These are phyloP conservation scores for Trypanosoma boissoni DNA, from an alignment of 208 protist genomes.

Conservation along the genomic window DNA sequence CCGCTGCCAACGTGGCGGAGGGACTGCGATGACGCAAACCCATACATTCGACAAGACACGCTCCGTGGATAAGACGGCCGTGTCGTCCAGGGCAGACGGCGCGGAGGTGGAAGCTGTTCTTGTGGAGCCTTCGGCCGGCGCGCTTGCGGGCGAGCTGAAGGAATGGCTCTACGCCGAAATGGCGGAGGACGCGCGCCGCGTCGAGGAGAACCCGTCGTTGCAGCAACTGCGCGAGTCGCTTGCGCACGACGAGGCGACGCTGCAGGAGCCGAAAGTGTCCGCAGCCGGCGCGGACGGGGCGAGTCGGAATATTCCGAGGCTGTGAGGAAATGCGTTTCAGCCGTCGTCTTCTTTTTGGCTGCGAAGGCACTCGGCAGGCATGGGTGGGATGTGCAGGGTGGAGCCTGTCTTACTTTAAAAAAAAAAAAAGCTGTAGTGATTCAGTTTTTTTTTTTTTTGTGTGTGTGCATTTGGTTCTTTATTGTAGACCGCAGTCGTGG, in stretches of 20 bases:
- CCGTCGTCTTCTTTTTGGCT: background rate
- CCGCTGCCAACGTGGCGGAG: slow-evolving; percentile 1
- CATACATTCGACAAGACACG: background rate
- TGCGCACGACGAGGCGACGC: slow-evolving; percentile 8
- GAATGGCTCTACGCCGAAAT: slow-evolving; percentile 48
- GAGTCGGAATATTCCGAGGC: background rate
- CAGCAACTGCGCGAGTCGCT: slow-evolving; percentile 24
- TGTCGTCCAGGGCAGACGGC: background rate
- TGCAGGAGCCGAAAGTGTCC: background rate
- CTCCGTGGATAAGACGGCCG: background rate
- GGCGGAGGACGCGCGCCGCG: slow-evolving; percentile 23
- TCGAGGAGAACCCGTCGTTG: slow-evolving; percentile 30
- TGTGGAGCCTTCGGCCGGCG: background rate
- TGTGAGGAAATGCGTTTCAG: background rate
- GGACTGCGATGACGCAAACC: too few relatives aligned
- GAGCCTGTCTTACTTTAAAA: too few relatives aligned
- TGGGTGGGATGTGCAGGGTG: too few relatives aligned
- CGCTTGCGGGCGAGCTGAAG: slow-evolving; percentile 10
- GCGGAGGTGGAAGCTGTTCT: background rate
- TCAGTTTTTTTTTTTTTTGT: too few relatives aligned
- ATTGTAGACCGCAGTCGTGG: too few relatives aligned
- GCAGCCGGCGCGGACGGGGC: background rate
- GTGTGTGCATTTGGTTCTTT: too few relatives aligned
- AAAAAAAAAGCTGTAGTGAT: too few relatives aligned
- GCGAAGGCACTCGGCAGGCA: too few relatives aligned